A percentile compares a stretch with the other conserved stretches of the same genome.
These are phyloP conservation scores for Leucosporidium scottii DNA, from an alignment of 768 basidiomycete genomes.

Conservation along the genomic window DNA sequence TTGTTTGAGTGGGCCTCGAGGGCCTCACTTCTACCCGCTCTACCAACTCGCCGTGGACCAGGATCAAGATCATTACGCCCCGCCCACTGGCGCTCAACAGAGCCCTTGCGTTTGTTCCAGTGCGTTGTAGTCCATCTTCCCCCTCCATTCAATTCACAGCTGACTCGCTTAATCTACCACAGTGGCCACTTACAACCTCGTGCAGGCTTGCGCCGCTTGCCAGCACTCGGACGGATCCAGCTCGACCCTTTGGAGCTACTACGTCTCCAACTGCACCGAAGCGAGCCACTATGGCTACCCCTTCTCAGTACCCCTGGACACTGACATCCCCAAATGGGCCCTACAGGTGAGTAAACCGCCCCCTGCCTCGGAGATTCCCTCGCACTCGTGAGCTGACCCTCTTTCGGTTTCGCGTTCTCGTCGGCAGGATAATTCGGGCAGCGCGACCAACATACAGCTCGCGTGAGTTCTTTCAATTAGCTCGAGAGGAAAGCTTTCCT, in stretches of 20 bases:
- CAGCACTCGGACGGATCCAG: neutral
- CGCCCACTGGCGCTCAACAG: slow-evolving; percentile 2
- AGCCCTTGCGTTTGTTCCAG: neutral
- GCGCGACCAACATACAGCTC: slow-evolving; percentile 4
- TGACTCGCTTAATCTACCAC: slow-evolving; percentile 1
- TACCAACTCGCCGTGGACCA: slow-evolving; percentile 1
- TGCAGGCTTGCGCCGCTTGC: slow-evolving; percentile 26
- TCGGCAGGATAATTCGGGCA: slow-evolving; percentile 5
- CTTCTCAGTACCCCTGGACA: neutral
- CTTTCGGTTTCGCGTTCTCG: neutral
- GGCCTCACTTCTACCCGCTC: slow-evolving; percentile 6
- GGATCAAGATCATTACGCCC: slow-evolving; percentile 4
- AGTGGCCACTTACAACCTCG: slow-evolving; percentile 28
- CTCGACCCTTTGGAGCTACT: slow-evolving; percentile 23
- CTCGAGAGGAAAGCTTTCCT: no score
- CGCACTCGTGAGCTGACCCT: no score
- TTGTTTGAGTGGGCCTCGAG: neutral
- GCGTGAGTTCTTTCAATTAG: neutral
- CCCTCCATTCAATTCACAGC: rapidly evolving
- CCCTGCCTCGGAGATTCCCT: no score
- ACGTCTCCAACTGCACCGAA: slow-evolving; percentile 23
- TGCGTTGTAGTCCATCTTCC: neutral
- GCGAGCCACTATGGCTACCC: slow-evolving; percentile 23
- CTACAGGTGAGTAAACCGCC: no score
- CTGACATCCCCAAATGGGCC: slow-evolving; percentile 19